phyloP scores from a whole-genome alignment of 2,329 filamentous ascomycete species.

The Trichoderma atroviride region DNA sequence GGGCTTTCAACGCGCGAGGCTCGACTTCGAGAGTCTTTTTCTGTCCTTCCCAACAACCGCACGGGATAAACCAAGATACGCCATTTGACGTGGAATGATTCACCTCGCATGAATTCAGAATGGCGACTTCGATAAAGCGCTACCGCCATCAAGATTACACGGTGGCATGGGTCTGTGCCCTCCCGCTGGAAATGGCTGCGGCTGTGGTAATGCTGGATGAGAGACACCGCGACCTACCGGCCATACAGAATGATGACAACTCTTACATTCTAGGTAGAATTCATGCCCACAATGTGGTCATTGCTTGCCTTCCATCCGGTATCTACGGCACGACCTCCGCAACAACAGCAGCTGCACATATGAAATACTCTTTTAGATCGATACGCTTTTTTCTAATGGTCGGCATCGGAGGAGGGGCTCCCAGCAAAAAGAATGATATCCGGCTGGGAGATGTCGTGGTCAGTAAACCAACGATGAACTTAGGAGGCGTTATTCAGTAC shows the following conservation, averaged over 20 bases:
- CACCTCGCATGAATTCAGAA: neutral
- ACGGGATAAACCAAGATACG: neutral
- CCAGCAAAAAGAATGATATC: neutral
- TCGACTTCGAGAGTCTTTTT: neutral
- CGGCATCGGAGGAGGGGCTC: conserved; percentile 6
- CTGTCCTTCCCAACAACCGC: neutral
- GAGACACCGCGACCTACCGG: conserved; percentile 27
- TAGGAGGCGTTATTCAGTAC: conserved; percentile 7
- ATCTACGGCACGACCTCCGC: conserved; percentile 9
- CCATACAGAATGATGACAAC: conserved; percentile 26
- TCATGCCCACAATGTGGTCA: conserved; percentile 29
- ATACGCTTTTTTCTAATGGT: conserved; percentile 18
- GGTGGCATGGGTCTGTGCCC: conserved; percentile 40
- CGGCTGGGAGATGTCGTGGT: conserved; percentile 7
- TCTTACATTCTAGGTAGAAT: conserved; percentile 35
- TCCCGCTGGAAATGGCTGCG: conserved; percentile 37
- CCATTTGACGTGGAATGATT: neutral
- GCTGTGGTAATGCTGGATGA: conserved; percentile 38
- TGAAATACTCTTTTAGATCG: conserved; percentile 29
- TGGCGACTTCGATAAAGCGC: neutral
- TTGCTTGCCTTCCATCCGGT: neutral
- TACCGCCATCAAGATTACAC: conserved; percentile 32
- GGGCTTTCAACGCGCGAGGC: too few species aligned
- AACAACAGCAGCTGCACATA: conserved; percentile 7
- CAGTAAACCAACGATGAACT: neutral